Percentiles rank a stretch among this genome's conserved stretches.
These are phyloP conservation scores for Cutaneotrichosporon dermatis DNA, from an alignment of 1,284 basidiomycete species.

Conservation along the genomic window DNA sequence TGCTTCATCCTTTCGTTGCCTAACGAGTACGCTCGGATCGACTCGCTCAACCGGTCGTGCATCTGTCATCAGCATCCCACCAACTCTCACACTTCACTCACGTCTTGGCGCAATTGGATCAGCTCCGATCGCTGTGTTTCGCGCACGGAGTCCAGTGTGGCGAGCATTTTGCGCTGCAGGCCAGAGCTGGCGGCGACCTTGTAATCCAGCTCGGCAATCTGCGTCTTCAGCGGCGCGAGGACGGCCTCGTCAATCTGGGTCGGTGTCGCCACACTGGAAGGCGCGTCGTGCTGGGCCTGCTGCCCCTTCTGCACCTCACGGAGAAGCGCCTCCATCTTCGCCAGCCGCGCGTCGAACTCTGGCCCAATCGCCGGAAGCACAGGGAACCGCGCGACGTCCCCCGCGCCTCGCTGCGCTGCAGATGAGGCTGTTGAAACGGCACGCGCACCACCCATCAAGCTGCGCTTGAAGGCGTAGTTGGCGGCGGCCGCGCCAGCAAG, in stretches of 20 bases:
- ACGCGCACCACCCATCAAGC: neutral
- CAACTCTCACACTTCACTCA: neutral
- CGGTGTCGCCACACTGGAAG: too few relatives aligned
- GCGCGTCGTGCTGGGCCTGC: neutral
- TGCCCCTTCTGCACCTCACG: constrained; percentile 1
- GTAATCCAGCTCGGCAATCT: neutral
- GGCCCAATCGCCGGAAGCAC: too few relatives aligned
- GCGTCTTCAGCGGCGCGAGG: neutral
- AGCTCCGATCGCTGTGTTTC: neutral
- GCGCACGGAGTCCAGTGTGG: neutral
- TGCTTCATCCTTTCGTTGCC: constrained; percentile 1
- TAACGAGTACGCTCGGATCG: neutral
- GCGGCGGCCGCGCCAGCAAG: constrained; percentile 5
- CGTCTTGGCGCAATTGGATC: neutral
- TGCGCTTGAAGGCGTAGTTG: neutral
- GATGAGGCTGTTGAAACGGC: neutral
- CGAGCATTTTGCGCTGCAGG: neutral
- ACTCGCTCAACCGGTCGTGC: neutral
- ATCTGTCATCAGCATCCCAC: neutral
- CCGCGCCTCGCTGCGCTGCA: neutral
- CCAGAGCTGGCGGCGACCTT: neutral
- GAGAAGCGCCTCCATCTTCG: neutral
- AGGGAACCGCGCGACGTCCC: too few relatives aligned
- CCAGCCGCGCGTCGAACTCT: constrained; percentile 6
- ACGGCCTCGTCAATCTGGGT: neutral